A percentile compares a stretch with the other conserved stretches of the same genome.
phyloP scores from a whole-genome alignment of 2,329 filamentous ascomycete species.

The Xylaria sp. region DNA sequence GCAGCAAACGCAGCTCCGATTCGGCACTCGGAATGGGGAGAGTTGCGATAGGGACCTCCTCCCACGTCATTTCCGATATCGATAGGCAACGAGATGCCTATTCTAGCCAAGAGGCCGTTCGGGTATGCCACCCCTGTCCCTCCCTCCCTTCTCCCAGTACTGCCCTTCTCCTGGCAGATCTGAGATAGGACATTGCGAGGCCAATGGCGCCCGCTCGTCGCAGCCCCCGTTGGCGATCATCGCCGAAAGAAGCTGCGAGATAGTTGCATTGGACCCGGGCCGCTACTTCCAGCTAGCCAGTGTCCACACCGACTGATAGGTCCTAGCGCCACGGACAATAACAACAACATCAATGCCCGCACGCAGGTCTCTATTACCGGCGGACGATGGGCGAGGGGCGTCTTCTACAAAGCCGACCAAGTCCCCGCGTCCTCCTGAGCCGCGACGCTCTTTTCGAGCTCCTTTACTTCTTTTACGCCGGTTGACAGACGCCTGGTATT shows the following conservation, averaged over 20 bases:
- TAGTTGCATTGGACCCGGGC: constrained; percentile 15
- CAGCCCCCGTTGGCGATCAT: constrained; percentile 15
- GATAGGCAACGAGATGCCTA: constrained; percentile 32
- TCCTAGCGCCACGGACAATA: too few relatives aligned
- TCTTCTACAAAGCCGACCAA: background rate
- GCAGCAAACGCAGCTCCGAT: background rate
- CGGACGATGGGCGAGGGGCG: too few relatives aligned
- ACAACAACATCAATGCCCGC: too few relatives aligned
- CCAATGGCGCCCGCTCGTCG: constrained; percentile 23
- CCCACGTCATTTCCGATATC: constrained; percentile 16
- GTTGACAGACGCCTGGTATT: constrained; percentile 8
- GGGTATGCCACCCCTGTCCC: constrained; percentile 4
- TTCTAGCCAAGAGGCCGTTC: constrained; percentile 27
- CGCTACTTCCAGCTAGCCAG: background rate
- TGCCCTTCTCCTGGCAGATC: constrained; percentile 8
- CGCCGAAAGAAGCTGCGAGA: constrained; percentile 3
- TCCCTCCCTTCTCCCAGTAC: too few relatives aligned
- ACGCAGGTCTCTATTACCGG: too few relatives aligned
- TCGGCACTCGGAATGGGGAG: background rate
- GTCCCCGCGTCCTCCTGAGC: constrained; percentile 6
- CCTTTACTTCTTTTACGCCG: constrained; percentile 2
- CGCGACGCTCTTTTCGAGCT: constrained; percentile 5
- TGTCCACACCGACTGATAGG: too few relatives aligned
- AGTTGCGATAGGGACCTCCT: constrained; percentile 8
- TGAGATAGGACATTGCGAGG: constrained; percentile 15